A percentile compares a stretch with the other conserved stretches of the same genome.
These are phyloP conservation scores for Ramichloridium luteum DNA, from an alignment of 2,329 filamentous ascomycete genomes.

Conservation along the genomic window DNA sequence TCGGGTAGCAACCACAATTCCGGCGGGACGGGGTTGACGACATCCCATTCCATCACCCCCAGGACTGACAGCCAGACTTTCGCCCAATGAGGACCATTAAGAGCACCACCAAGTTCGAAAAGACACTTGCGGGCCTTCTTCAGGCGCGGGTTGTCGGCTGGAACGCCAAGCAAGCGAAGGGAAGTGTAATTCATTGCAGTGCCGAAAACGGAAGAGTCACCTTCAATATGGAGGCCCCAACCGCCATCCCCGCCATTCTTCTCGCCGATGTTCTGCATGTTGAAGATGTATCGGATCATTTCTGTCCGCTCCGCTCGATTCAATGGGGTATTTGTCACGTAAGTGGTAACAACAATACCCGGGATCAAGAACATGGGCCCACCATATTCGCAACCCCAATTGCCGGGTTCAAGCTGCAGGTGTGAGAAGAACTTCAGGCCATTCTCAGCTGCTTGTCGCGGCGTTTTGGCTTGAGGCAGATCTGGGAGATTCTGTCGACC, in stretches of 20 bases:
- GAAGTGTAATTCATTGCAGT: slow-evolving; percentile 78
- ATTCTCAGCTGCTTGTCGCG: slow-evolving; percentile 69
- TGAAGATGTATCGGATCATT: slow-evolving; percentile 84
- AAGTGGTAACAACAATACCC: slow-evolving; percentile 73
- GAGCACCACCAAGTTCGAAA: slow-evolving; percentile 74
- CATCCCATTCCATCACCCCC: slow-evolving; percentile 75
- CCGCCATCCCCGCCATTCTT: slow-evolving; percentile 67
- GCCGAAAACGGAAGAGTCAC: slow-evolving; percentile 81
- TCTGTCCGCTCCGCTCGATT: slow-evolving; percentile 68
- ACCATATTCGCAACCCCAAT: slow-evolving; percentile 97
- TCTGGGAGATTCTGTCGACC: slow-evolving; percentile 54
- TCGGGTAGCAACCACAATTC: slow-evolving; percentile 60
- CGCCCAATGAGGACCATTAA: slow-evolving; percentile 83
- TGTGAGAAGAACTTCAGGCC: slow-evolving; percentile 79
- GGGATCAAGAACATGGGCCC: slow-evolving; percentile 93
- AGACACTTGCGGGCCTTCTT: slow-evolving; percentile 70
- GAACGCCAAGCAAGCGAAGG: slow-evolving; percentile 69
- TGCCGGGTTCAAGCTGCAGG: slow-evolving; percentile 74
- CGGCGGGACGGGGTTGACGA: slow-evolving; percentile 86
- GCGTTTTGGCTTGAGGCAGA: slow-evolving; percentile 56
- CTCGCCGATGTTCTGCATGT: slow-evolving; percentile 51
- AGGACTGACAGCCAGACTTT: slow-evolving; percentile 89
- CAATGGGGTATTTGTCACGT: slow-evolving; percentile 79
- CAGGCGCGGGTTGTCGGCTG: slow-evolving; percentile 73
- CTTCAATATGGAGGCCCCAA: slow-evolving; percentile 94